Evolutionary conservation across 352 stramenopile species (phyloP).

Genomic region (Pythium pyrilobum): DNA sequence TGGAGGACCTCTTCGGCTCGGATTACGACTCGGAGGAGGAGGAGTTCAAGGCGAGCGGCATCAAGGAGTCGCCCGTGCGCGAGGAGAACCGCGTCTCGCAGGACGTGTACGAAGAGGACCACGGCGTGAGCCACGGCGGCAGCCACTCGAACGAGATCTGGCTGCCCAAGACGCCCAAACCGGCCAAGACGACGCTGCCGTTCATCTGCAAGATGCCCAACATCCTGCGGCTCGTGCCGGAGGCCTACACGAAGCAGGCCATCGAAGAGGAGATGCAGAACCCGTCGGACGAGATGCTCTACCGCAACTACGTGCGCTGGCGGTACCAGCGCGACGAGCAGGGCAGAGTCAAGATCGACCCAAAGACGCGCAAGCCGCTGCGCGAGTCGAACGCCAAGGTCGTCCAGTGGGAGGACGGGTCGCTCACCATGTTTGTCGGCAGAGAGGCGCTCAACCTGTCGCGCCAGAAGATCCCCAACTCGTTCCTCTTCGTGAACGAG

Average conservation of each 20-base stretch:
- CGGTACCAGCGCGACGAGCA: slow-evolving; percentile 53
- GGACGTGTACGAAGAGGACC: slow-evolving; percentile 39
- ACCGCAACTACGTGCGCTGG: slow-evolving; percentile 86
- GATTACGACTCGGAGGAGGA: slow-evolving; percentile 88
- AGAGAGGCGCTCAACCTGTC: slow-evolving; percentile 77
- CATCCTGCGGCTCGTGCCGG: slow-evolving; percentile 73
- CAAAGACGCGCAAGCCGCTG: slow-evolving; percentile 44
- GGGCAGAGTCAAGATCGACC: slow-evolving; percentile 61
- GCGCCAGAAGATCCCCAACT: slow-evolving; percentile 84
- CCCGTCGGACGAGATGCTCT: slow-evolving; percentile 77
- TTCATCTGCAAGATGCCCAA: slow-evolving; percentile 86
- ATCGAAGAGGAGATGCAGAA: slow-evolving; percentile 82
- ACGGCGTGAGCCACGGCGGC: slow-evolving; percentile 18
- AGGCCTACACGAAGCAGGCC: slow-evolving; percentile 67
- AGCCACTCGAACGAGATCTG: slow-evolving; percentile 55
- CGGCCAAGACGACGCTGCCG: slow-evolving; percentile 45
- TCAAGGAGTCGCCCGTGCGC: slow-evolving; percentile 77
- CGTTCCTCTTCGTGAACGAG: slow-evolving; percentile 81
- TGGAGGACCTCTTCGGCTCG: slow-evolving; percentile 86
- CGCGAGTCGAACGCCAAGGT: slow-evolving; percentile 80
- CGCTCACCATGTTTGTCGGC: slow-evolving; percentile 82
- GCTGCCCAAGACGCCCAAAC: slow-evolving; percentile 73
- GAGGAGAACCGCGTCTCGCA: slow-evolving; percentile 42
- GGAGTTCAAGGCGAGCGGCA: slow-evolving; percentile 83
- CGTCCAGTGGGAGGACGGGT: slow-evolving; percentile 84